Conservation (phyloP, 257 asterid species). For the Misopates orontium region DNA sequence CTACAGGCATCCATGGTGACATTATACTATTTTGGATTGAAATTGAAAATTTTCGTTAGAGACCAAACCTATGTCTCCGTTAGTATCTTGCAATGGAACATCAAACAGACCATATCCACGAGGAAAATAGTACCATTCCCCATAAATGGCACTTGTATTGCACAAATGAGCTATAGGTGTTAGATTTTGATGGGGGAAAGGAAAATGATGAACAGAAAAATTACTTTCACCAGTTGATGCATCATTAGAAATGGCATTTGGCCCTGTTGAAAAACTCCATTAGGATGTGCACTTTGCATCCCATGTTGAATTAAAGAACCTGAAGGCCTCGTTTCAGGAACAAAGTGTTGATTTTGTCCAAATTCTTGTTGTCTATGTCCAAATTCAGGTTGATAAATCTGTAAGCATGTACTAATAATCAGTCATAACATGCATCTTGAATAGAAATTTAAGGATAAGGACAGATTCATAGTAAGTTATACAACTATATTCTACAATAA, state of each 20-base stretch:
- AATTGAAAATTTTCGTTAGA: conserved; percentile 42
- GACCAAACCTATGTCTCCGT: conserved; percentile 41
- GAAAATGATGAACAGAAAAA: too few species aligned
- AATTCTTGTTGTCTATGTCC: too few species aligned
- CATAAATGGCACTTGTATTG: conserved; percentile 42
- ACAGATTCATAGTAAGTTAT: too few species aligned
- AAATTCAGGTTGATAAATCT: too few species aligned
- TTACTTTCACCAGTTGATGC: conserved; percentile 75
- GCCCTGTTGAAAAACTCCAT: conserved; percentile 42
- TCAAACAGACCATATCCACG: conserved; percentile 40
- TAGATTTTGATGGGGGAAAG: too few species aligned
- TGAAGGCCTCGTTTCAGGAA: too few species aligned
- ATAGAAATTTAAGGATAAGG: too few species aligned
- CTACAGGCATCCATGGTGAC: conserved; percentile 37
- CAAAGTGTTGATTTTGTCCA: too few species aligned
- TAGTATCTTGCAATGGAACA: conserved; percentile 36
- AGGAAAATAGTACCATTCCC: conserved; percentile 47
- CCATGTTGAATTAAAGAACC: conserved; percentile 49
- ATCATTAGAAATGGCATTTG: conserved; percentile 45
- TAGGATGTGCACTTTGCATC: conserved; percentile 42
- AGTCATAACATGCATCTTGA: too few species aligned
- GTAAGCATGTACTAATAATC: too few species aligned
- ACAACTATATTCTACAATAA: too few species aligned
- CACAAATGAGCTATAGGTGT: neutral
- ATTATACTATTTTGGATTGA: conserved; percentile 38